These are phyloP conservation scores for Emericellopsis atlantica DNA, from an alignment of 2,329 filamentous ascomycete genomes.

Conservation along the genomic window DNA sequence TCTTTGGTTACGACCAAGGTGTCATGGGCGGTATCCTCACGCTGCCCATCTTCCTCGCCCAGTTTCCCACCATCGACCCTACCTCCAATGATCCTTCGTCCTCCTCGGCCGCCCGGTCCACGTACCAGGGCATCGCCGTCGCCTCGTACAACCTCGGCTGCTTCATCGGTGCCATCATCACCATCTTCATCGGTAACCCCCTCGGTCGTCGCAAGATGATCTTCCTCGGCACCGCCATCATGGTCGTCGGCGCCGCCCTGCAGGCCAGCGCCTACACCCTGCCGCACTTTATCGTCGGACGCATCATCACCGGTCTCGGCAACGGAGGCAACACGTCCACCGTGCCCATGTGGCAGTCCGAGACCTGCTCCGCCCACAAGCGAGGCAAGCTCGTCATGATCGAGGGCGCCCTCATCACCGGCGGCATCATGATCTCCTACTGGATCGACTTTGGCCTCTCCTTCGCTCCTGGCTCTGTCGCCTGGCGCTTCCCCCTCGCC, in stretches of 20 bases:
- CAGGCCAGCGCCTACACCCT: constrained; percentile 43
- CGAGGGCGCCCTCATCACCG: constrained; percentile 44
- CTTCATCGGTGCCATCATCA: constrained; percentile 50
- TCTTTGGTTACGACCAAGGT: constrained; percentile 54
- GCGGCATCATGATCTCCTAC: constrained; percentile 44
- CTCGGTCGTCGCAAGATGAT: constrained; percentile 48
- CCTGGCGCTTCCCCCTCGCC: constrained; percentile 47
- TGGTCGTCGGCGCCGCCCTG: constrained; percentile 43
- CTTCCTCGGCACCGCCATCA: constrained; percentile 44
- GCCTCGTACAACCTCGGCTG: constrained; percentile 49
- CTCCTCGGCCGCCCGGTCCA: constrained; percentile 25
- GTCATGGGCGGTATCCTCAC: constrained; percentile 68
- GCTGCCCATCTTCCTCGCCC: constrained; percentile 43
- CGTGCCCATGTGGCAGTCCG: constrained; percentile 47
- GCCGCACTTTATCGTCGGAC: constrained; percentile 43
- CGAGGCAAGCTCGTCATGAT: constrained; percentile 50
- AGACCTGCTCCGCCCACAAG: constrained; percentile 43
- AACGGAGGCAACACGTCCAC: constrained; percentile 46
- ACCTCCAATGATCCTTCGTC: constrained; percentile 20
- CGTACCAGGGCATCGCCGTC: constrained; percentile 40
- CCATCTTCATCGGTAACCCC: constrained; percentile 51
- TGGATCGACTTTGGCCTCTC: constrained; percentile 49
- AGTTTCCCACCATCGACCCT: constrained; percentile 40
- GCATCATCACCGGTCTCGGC: constrained; percentile 45
- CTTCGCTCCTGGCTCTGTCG: constrained; percentile 26